Percentiles rank a stretch among this genome's conserved stretches.
phyloP scores from a whole-genome alignment of 1,284 basidiomycete species.

The Ustilago loliicola region DNA sequence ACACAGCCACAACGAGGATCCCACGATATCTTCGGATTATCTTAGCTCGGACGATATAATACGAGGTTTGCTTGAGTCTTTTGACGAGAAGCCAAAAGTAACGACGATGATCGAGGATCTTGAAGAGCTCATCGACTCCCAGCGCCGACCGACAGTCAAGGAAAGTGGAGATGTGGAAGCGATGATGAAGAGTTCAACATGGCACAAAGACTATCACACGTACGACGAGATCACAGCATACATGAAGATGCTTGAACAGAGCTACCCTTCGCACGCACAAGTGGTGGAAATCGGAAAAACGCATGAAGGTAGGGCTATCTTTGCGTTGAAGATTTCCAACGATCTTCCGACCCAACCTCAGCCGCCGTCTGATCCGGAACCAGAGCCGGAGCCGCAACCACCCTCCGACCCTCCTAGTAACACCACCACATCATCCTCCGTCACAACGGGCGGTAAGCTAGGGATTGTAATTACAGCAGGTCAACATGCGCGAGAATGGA shows the following conservation, averaged over 20 bases:
- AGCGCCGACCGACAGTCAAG: not conserved
- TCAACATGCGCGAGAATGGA: constrained; percentile 75
- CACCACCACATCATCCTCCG: not conserved
- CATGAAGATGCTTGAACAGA: constrained; percentile 20
- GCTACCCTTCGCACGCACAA: constrained; percentile 31
- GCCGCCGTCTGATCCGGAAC: constrained; percentile 13
- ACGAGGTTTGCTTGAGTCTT: constrained; percentile 7
- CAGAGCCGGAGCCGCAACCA: constrained; percentile 12
- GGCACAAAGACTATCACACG: constrained; percentile 38
- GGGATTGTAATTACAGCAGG: constrained; percentile 46
- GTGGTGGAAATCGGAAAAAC: constrained; percentile 37
- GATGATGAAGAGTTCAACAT: constrained; percentile 8
- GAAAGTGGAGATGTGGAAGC: not conserved
- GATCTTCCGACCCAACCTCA: constrained; percentile 4
- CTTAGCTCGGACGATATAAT: not conserved
- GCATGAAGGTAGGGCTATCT: constrained; percentile 42
- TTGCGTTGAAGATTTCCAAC: constrained; percentile 27
- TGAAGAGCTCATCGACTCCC: constrained; percentile 13
- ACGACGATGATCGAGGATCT: constrained; percentile 28
- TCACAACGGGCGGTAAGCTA: constrained; percentile 1
- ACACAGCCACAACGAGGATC: constrained; percentile 17
- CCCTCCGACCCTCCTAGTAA: constrained; percentile 20
- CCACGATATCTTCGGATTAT: not conserved
- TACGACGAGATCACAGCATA: constrained; percentile 37
- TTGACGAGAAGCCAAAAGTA: not conserved